Conservation (phyloP, 305 asterid genomes). For the Plantago coronopus region DNA sequence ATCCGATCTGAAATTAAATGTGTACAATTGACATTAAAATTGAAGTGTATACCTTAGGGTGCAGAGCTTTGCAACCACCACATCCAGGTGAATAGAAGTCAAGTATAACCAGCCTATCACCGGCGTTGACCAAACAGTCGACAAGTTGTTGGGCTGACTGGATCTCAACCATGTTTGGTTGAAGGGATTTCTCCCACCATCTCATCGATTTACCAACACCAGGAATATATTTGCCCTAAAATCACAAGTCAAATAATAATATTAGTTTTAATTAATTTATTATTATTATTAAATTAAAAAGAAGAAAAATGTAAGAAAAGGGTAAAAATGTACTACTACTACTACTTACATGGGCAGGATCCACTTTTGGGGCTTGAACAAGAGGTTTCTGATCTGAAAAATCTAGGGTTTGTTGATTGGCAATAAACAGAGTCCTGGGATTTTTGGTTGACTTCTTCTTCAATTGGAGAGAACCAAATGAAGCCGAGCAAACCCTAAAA, state of each 20-base stretch:
- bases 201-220: conserved; percentile 47
- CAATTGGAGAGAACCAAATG: conserved; percentile 38
- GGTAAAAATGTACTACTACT: not conserved
- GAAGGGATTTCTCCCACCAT: conserved; percentile 86
- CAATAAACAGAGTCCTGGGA: conserved; percentile 28
- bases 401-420: conserved; percentile 31
- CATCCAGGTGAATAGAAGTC: conserved; percentile 90
- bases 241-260: not conserved
- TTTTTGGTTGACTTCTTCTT: conserved; percentile 33
- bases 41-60: conserved; percentile 69
- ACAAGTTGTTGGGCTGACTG: conserved; percentile 62
- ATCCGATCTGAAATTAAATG: no score
- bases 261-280: no score
- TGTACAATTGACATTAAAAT: no score
- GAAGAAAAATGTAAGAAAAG: not conserved
- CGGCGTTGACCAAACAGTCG: conserved; percentile 57
- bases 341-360: conserved; percentile 43
- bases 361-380: conserved; percentile 30
- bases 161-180: conserved; percentile 79
- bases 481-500: conserved; percentile 26
- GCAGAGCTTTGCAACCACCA: conserved; percentile 89
- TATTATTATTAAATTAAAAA: no score
- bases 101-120: conserved; percentile 64
- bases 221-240: conserved; percentile 52
- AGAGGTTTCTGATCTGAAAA: conserved; percentile 32